Evolutionary conservation across 2,329 filamentous ascomycete genomes (phyloP).

Genomic region (Zymoseptoria passerinii): DNA sequence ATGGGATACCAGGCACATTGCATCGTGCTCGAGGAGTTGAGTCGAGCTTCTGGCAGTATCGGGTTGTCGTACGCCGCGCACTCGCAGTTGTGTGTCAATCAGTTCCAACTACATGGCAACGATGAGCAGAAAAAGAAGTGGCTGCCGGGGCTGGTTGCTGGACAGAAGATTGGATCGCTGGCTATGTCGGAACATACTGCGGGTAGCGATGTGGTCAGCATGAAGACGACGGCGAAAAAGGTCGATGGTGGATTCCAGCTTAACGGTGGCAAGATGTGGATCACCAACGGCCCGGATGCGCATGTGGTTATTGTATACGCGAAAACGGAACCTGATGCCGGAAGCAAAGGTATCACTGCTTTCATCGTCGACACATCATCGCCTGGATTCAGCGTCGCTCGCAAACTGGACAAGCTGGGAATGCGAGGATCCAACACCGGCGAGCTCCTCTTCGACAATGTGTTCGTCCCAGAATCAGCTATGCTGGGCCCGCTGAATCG

Average conservation of each 20-base stretch:
- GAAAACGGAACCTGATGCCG: conserved; percentile 75
- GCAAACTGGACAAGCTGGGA: conserved; percentile 94
- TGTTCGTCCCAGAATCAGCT: conserved; percentile 79
- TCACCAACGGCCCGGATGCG: conserved; percentile 95
- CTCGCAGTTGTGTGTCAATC: conserved; percentile 92
- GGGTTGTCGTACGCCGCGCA: conserved; percentile 92
- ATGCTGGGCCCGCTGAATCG: conserved; percentile 71
- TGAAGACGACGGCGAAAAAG: conserved; percentile 75
- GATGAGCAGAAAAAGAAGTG: conserved; percentile 70
- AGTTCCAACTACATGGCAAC: conserved; percentile 82
- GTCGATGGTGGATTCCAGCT: conserved; percentile 80
- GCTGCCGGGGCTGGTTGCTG: conserved; percentile 72
- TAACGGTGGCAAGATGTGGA: conserved; percentile 98
- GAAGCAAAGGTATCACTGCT: conserved; percentile 85
- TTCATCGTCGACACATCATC: conserved; percentile 73
- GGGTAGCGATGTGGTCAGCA: conserved; percentile 88
- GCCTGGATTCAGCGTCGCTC: conserved; percentile 73
- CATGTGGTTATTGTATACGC: conserved; percentile 91
- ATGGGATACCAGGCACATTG: conserved; percentile 98
- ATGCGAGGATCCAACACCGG: conserved; percentile 97
- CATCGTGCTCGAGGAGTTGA: conserved; percentile 90
- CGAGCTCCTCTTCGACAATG: conserved; percentile 81
- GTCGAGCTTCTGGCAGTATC: conserved; percentile 69
- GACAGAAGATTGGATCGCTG: conserved; percentile 73
- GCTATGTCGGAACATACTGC: conserved; percentile 93